A percentile compares a stretch with the other conserved stretches of the same genome.
Evolutionary conservation across 2,329 filamentous ascomycete genomes (phyloP).

Genomic region (Hypomyces perniciosus): DNA sequence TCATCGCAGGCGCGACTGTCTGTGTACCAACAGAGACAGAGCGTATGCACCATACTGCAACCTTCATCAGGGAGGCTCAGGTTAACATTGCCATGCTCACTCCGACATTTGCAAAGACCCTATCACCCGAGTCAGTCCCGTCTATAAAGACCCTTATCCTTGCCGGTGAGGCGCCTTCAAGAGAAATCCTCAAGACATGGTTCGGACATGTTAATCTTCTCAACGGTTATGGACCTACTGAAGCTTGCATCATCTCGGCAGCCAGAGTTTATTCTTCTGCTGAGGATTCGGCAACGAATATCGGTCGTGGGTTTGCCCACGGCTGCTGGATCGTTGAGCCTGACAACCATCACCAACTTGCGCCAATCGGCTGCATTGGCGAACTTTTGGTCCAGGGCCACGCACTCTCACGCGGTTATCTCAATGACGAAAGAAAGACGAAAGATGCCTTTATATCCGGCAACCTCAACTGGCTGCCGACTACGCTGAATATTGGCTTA

Average conservation of each 20-base stretch:
- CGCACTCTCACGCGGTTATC: slow-evolving; percentile 17
- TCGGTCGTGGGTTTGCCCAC: slow-evolving; percentile 8
- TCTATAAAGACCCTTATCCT: slow-evolving; percentile 9
- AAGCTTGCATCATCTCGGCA: slow-evolving; percentile 2
- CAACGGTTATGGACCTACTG: slow-evolving; percentile 19
- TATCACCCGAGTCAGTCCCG: slow-evolving; percentile 2
- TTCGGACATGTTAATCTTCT: background rate
- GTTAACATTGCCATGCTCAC: slow-evolving; percentile 11
- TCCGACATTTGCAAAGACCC: slow-evolving; percentile 10
- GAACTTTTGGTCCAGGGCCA: slow-evolving; percentile 20
- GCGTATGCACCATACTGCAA: background rate
- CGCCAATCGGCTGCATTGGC: slow-evolving; percentile 18
- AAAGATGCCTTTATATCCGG: slow-evolving; percentile 13
- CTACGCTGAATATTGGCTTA: background rate
- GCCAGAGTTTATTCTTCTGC: background rate
- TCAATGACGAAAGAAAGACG: slow-evolving; percentile 18
- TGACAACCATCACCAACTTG: slow-evolving; percentile 15
- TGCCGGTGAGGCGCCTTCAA: slow-evolving; percentile 25
- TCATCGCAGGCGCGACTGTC: slow-evolving; percentile 3
- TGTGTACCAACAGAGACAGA: slow-evolving; percentile 6
- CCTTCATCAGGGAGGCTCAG: slow-evolving; percentile 5
- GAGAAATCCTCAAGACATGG: slow-evolving; percentile 16
- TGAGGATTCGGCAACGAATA: background rate
- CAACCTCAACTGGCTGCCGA: background rate
- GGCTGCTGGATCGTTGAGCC: slow-evolving; percentile 17